Conservation (phyloP, 2,329 filamentous ascomycete species). For the Sporothrix brasiliensis region DNA sequence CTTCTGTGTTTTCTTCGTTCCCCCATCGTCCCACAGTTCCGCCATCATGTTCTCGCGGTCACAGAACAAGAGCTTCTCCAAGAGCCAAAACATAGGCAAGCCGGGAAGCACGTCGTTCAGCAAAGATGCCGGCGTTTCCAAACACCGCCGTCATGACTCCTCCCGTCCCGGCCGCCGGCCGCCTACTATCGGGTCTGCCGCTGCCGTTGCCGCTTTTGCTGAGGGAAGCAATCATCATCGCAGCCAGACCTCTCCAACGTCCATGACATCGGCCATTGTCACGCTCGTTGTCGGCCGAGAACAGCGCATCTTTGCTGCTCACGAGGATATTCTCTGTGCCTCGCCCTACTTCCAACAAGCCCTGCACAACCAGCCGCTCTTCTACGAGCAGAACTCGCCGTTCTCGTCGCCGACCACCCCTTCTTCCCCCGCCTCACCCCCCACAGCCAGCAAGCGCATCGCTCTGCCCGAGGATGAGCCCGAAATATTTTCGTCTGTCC, state of each 20-base stretch:
- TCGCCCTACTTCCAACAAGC: constrained; percentile 77
- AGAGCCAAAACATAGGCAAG: constrained; percentile 54
- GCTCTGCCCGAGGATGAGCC: constrained; percentile 82
- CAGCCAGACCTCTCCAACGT: constrained; percentile 47
- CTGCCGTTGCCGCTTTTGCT: constrained; percentile 38
- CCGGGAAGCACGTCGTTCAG: constrained; percentile 57
- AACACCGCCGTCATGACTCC: constrained; percentile 54
- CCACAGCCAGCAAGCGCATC: constrained; percentile 62
- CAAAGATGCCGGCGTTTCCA: constrained; percentile 58
- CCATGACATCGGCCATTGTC: constrained; percentile 67
- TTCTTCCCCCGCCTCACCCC: constrained; percentile 39
- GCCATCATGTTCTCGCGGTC: constrained; percentile 53
- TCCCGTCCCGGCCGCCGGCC: constrained; percentile 50
- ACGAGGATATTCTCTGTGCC: constrained; percentile 78
- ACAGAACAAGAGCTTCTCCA: constrained; percentile 57
- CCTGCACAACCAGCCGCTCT: constrained; percentile 64
- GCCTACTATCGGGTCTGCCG: constrained; percentile 52
- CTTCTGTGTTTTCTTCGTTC: not conserved
- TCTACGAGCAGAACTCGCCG: constrained; percentile 30
- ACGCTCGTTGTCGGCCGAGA: constrained; percentile 80
- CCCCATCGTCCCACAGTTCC: not conserved
- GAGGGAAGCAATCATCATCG: constrained; percentile 36
- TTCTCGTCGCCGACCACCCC: constrained; percentile 16
- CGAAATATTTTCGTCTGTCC: constrained; percentile 84
- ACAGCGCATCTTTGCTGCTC: constrained; percentile 85